Evolutionary conservation across 495 filamentous ascomycete species (phyloP).

Genomic region (Rusavskia elegans): DNA sequence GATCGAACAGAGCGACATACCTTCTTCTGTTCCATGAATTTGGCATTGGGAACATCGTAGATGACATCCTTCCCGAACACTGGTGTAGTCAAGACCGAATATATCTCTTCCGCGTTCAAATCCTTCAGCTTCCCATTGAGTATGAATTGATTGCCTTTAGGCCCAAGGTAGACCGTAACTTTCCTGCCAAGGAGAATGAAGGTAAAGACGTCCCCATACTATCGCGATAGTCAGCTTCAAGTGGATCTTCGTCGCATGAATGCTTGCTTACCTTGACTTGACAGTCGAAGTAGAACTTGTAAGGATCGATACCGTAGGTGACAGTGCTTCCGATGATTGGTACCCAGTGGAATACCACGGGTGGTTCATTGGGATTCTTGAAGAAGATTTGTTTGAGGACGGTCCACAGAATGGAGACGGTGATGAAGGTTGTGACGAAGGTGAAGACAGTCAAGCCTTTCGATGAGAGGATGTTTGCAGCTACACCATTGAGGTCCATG

Average conservation of each 20-base stretch:
- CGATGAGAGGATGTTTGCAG: no score
- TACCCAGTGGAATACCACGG: conserved; percentile 72
- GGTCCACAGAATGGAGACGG: conserved; percentile 45
- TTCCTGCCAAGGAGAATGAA: conserved; percentile 63
- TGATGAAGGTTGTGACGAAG: conserved; percentile 20
- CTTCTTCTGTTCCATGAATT: conserved; percentile 76
- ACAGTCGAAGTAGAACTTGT: conserved; percentile 57
- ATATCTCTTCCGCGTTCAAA: conserved; percentile 70
- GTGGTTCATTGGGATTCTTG: conserved; percentile 57
- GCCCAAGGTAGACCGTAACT: conserved; percentile 60
- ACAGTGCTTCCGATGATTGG: conserved; percentile 67
- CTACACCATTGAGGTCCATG: no score
- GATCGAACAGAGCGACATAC: conserved; percentile 10
- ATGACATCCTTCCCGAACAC: conserved; percentile 79
- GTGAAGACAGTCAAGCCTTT: background rate
- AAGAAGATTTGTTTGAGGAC: conserved; percentile 53
- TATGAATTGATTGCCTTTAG: conserved; percentile 75
- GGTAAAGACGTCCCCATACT: conserved; percentile 72
- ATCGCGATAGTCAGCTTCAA: conserved; percentile 3
- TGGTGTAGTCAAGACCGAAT: conserved; percentile 65
- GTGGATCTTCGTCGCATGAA: background rate
- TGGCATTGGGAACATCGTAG: conserved; percentile 76
- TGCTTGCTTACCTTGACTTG: conserved; percentile 42
- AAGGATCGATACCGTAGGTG: conserved; percentile 71
- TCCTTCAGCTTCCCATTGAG: conserved; percentile 73